Percentiles rank a stretch among this genome's conserved stretches.
phyloP scores from a whole-genome alignment of 495 filamentous ascomycete species.

The Neurospora sp. region DNA sequence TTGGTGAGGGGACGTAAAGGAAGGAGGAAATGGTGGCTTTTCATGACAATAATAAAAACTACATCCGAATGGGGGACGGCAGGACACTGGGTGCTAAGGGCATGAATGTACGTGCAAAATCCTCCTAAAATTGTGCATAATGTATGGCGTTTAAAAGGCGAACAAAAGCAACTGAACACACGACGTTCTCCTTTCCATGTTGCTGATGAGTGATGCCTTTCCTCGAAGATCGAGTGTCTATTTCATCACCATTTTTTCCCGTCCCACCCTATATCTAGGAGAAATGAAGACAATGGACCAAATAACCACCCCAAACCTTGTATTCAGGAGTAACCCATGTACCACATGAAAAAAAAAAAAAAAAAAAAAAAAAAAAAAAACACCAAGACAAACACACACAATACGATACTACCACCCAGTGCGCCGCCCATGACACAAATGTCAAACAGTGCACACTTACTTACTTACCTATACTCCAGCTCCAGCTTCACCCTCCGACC shows the following conservation, averaged over 20 bases:
- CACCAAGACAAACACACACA: neutral
- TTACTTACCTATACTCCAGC: no score
- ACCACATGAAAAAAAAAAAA: no score
- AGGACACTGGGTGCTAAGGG: neutral
- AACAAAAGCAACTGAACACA: neutral
- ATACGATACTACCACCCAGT: neutral
- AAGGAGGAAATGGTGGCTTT: neutral
- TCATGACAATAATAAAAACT: neutral
- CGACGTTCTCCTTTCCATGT: neutral
- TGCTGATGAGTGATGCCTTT: neutral
- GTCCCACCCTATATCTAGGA: no score
- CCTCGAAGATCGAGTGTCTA: neutral
- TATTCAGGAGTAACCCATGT: neutral
- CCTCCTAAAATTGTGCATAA: fast-evolving
- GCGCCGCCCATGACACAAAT: neutral
- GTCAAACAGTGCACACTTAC: neutral
- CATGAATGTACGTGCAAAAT: neutral
- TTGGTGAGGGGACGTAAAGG: neutral
- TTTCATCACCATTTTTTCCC: neutral
- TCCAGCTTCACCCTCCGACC: no score
- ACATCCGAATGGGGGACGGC: neutral
- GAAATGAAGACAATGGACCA: neutral
- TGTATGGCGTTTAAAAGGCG: neutral
- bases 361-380: no score
- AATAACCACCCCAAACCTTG: neutral